Percentiles rank a stretch among this genome's conserved stretches.
These are phyloP conservation scores for Excoecaria agallocha DNA, from an alignment of 345 rosid species.

Conservation along the genomic window DNA sequence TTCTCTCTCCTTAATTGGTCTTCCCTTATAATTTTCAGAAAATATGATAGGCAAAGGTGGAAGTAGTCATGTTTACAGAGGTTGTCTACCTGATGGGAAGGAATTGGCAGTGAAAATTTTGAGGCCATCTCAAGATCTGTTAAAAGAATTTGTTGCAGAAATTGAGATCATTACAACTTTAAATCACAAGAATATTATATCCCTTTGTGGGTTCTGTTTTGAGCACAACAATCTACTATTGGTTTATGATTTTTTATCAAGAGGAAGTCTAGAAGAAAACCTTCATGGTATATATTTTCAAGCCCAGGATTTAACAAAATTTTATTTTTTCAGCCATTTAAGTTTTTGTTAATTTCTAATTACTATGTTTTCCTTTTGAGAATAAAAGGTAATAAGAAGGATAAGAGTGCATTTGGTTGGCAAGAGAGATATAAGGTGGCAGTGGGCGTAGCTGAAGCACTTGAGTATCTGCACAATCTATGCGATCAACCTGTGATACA, in stretches of 20 bases:
- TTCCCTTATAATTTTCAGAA: slow-evolving; percentile 44
- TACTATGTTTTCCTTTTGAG: slow-evolving; percentile 12
- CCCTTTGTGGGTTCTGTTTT: slow-evolving; percentile 78
- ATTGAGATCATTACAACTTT: slow-evolving; percentile 71
- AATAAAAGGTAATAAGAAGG: slow-evolving; percentile 58
- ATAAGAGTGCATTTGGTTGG: slow-evolving; percentile 63
- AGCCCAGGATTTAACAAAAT: slow-evolving; percentile 15
- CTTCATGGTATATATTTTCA: slow-evolving; percentile 71
- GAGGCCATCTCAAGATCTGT: slow-evolving; percentile 62
- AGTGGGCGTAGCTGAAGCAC: slow-evolving; percentile 82
- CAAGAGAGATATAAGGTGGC: slow-evolving; percentile 81
- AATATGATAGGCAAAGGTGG: slow-evolving; percentile 94
- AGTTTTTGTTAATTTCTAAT: slow-evolving; percentile 12
- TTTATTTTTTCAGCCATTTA: slow-evolving; percentile 2
- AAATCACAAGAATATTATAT: slow-evolving; percentile 75
- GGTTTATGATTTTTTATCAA: slow-evolving; percentile 76
- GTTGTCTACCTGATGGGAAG: slow-evolving; percentile 77
- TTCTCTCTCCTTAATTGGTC: slow-evolving; percentile 6
- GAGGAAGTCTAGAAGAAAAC: slow-evolving; percentile 96
- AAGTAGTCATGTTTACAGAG: slow-evolving; percentile 81
- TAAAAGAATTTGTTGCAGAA: slow-evolving; percentile 77
- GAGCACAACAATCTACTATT: slow-evolving; percentile 65
- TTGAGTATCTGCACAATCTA: slow-evolving; percentile 71
- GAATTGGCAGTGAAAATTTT: slow-evolving; percentile 86
- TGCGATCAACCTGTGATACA: slow-evolving; percentile 76